Evolutionary conservation across 1,139 yeast genomes (phyloP).

Genomic region (Kodamaea anthophila): DNA sequence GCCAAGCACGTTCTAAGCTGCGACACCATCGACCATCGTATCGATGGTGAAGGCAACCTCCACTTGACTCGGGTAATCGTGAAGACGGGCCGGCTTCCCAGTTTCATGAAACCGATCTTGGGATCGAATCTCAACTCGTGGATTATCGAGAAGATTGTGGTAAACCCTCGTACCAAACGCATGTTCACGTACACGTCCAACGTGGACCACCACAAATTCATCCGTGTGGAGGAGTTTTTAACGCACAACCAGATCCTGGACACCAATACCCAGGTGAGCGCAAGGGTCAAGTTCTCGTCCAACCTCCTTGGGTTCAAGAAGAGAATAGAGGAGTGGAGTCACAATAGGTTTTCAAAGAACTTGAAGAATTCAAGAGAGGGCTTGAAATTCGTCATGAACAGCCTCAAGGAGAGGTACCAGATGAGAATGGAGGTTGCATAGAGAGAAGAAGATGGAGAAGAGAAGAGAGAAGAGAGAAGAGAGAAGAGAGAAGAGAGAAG

Average conservation of each 20-base stretch:
- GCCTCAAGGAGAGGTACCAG: constrained; percentile 18
- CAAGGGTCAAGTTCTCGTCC: constrained; percentile 65
- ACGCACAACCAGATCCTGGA: constrained; percentile 29
- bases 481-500: no score
- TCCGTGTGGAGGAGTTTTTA: constrained; percentile 75
- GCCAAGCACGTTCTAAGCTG: constrained; percentile 83
- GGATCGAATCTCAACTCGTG: constrained; percentile 72
- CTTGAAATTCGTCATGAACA: constrained; percentile 70
- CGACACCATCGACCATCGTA: constrained; percentile 61
- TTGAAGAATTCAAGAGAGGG: constrained; percentile 65
- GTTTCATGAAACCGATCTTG: constrained; percentile 71
- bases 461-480: no score
- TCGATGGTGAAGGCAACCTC: constrained; percentile 60
- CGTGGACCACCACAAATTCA: constrained; percentile 75
- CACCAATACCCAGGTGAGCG: constrained; percentile 32
- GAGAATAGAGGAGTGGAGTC: constrained; percentile 81
- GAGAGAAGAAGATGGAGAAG: no score
- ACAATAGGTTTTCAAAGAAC: constrained; percentile 61
- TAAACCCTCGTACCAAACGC: constrained; percentile 54
- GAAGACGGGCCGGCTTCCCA: constrained; percentile 78
- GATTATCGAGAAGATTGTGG: constrained; percentile 76
- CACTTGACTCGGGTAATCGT: constrained; percentile 70
- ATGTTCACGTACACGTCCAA: constrained; percentile 76
- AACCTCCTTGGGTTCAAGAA: constrained; percentile 66
- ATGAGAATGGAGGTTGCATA: no score